These are phyloP conservation scores for Cordyceps pruinosa DNA, from an alignment of 2,329 filamentous ascomycete genomes.

Conservation along the genomic window DNA sequence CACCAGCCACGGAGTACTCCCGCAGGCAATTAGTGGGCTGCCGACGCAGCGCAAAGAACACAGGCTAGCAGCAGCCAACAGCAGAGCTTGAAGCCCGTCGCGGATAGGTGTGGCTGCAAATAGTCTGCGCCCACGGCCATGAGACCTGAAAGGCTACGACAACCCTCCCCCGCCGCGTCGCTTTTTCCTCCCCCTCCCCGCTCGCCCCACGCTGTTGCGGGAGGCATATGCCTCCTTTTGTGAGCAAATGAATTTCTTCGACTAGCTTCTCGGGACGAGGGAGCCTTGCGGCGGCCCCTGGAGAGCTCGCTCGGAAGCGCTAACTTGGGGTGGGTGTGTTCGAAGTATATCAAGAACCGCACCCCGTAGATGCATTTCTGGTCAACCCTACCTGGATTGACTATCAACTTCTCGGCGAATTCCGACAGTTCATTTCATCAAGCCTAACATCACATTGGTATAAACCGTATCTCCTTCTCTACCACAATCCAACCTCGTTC, in stretches of 20 bases:
- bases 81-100: background rate
- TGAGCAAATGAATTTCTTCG: background rate
- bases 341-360: slow-evolving; percentile 9
- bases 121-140: background rate
- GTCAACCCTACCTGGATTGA: too few species aligned
- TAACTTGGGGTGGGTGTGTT: background rate
- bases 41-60: background rate
- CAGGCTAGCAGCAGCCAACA: background rate
- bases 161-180: background rate
- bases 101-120: background rate
- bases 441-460: background rate
- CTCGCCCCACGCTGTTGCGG: background rate
- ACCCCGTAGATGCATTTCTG: background rate
- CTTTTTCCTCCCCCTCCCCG: background rate
- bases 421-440: background rate
- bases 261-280: background rate
- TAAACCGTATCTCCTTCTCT: background rate
- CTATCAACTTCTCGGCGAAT: background rate
- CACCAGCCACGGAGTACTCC: background rate
- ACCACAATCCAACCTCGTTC: background rate
- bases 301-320: background rate
- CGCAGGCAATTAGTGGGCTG: background rate
- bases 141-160: background rate
- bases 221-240: slow-evolving; percentile 2
- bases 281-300: background rate